A percentile compares a stretch with the other conserved stretches of the same genome.
These are phyloP conservation scores for Candida methanosorbosa DNA, from an alignment of 805 yeast genomes.

Conservation along the genomic window DNA sequence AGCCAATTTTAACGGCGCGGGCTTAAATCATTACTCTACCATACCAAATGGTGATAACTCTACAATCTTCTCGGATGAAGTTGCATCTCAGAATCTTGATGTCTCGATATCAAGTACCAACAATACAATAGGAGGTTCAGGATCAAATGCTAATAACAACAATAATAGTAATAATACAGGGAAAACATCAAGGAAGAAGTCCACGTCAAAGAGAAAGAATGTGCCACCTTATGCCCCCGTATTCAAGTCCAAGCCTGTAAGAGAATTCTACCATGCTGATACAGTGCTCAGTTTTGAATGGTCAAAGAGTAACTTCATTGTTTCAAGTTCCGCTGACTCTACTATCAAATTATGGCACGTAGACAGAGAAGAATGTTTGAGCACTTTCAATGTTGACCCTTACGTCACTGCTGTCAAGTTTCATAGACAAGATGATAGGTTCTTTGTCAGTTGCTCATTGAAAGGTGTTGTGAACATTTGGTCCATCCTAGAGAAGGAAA, in stretches of 20 bases:
- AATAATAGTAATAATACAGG: not conserved
- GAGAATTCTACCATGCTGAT: slow-evolving; percentile 51
- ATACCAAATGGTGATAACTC: too few relatives aligned
- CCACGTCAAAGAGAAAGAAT: slow-evolving; percentile 14
- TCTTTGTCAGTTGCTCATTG: slow-evolving; percentile 73
- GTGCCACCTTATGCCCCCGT: slow-evolving; percentile 57
- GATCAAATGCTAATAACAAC: not conserved
- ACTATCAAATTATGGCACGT: slow-evolving; percentile 83
- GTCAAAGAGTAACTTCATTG: slow-evolving; percentile 77
- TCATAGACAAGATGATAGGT: slow-evolving; percentile 82
- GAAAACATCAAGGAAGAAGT: slow-evolving; percentile 5
- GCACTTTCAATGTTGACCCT: slow-evolving; percentile 65
- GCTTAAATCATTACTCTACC: too few relatives aligned
- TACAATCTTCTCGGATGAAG: not conserved
- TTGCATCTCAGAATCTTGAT: not conserved
- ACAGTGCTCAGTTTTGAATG: slow-evolving; percentile 75
- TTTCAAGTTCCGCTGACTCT: slow-evolving; percentile 78
- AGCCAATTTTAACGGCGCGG: too few relatives aligned
- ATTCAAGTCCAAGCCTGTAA: slow-evolving; percentile 58
- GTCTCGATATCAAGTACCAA: not conserved
- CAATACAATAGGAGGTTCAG: not conserved
- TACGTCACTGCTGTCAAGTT: slow-evolving; percentile 75
- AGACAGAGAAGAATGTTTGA: slow-evolving; percentile 52
- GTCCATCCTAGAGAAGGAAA: slow-evolving; percentile 70
- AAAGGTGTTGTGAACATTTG: slow-evolving; percentile 73